phyloP scores from a whole-genome alignment of 805 yeast species.

The Saturnispora kantuleensis region DNA sequence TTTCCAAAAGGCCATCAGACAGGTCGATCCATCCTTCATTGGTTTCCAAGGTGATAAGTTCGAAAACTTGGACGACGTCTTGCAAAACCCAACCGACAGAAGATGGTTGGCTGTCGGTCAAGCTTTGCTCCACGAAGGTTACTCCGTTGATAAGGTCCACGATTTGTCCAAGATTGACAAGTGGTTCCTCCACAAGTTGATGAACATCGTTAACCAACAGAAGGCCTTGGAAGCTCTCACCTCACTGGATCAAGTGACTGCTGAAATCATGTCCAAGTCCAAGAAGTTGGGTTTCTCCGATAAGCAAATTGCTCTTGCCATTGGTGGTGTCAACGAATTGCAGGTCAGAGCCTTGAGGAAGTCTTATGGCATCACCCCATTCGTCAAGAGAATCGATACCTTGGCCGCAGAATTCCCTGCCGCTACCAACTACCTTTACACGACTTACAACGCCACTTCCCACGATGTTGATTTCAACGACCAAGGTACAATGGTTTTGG shows the following conservation, averaged over 20 bases:
- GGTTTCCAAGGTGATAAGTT: constrained; percentile 85
- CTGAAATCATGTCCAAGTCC: constrained; percentile 65
- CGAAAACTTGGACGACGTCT: constrained; percentile 67
- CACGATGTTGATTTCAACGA: constrained; percentile 83
- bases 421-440: constrained; percentile 86
- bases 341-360: constrained; percentile 80
- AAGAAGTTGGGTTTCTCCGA: constrained; percentile 94
- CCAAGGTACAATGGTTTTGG: constrained; percentile 89
- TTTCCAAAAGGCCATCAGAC: constrained; percentile 94
- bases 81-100: constrained; percentile 86
- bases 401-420: constrained; percentile 99
- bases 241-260: constrained; percentile 47
- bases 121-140: constrained; percentile 85
- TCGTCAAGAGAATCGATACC: constrained; percentile 94
- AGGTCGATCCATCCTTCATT: constrained; percentile 80
- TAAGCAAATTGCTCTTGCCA: constrained; percentile 77
- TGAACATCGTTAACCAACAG: constrained; percentile 88
- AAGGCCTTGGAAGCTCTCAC: constrained; percentile 62
- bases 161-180: constrained; percentile 87
- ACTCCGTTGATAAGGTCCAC: constrained; percentile 86
- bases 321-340: constrained; percentile 55
- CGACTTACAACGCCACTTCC: constrained; percentile 86
- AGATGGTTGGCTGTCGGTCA: constrained; percentile 98
- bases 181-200: constrained; percentile 90
- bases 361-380: constrained; percentile 72